Base-by-base conservation (phyloP, 345 rosid species). In the Ricinus communis region DNA sequence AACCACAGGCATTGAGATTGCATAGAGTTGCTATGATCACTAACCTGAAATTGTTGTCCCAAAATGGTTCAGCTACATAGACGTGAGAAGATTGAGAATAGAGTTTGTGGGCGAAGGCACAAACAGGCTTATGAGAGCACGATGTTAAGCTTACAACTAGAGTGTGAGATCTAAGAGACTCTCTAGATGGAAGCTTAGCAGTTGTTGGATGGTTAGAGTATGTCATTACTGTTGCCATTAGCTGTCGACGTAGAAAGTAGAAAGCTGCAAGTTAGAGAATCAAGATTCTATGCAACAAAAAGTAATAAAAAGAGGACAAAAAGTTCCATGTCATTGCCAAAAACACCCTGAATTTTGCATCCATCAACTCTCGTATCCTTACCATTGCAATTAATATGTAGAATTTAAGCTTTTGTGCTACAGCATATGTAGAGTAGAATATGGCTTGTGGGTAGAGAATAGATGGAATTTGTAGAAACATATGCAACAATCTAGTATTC, bases 21-120 rank as follows among this genome's bases (percentile, higher is more conserved):
- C 38, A 36, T 38, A 71, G 18, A 31, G 64, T 57, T 0, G 16
- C 16, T 18, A 24, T 1, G 18, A 25, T 38, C 5, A 62, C 82
- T 76, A 74, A 76, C 94, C 84, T 81, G 70, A 70, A 80, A 66
- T 77, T 71, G 52, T 75, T 79, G 70, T 74, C 57, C 40, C 65
- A 67, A 21, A 13, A 52, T 61, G 89, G 84, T 64, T 69, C 84
- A 43, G 77, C 38, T 28, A 77, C 80, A 52, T 55, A 82, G 69
- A 74, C 56, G 58, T 67, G 70, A 70, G 65, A 76, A 50, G 79
- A 71, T 45, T 31, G 55, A 18, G 85, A 76, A 80, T 41, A 68
- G 27, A 70, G 74, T 65, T 82, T 84, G 77, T 52, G 77, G 71
- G 82, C 77, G 61, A 81, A 79, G 47, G 78, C 68, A 81, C 59